Evolutionary conservation across 805 yeast genomes (phyloP).

Genomic region (Barnettozyma populi): DNA sequence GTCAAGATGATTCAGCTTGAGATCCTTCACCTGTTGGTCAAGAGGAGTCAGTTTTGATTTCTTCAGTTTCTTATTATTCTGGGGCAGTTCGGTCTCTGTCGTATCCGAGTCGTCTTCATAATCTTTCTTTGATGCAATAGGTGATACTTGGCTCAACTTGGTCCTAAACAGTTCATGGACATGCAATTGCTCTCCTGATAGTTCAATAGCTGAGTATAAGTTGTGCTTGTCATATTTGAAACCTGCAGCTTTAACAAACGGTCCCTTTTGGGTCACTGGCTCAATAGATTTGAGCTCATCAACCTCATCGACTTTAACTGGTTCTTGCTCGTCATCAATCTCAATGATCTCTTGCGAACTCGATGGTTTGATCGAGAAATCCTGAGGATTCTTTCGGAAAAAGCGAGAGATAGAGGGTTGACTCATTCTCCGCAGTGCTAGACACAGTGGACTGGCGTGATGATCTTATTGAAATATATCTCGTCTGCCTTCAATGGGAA

Average conservation of each 20-base stretch:
- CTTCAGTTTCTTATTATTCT: conserved; percentile 9
- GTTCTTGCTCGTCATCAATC: background rate
- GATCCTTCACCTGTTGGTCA: conserved; percentile 67
- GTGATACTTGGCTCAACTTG: conserved; percentile 1
- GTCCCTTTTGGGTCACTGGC: background rate
- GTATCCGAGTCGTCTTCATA: conserved; percentile 8
- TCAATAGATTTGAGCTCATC: background rate
- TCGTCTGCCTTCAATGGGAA: no score
- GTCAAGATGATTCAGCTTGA: conserved; percentile 57
- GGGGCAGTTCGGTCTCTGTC: conserved; percentile 5
- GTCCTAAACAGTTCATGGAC: background rate
- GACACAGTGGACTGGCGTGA: background rate
- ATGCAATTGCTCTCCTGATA: background rate
- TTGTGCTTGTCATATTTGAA: conserved; percentile 2
- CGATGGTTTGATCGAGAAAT: background rate
- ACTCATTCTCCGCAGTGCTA: background rate
- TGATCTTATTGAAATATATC: no score
- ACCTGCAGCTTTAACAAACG: background rate
- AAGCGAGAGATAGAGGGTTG: background rate
- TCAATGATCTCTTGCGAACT: background rate
- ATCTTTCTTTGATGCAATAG: background rate
- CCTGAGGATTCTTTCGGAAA: background rate
- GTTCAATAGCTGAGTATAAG: background rate
- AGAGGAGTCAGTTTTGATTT: conserved; percentile 57
- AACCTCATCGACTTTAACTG: background rate